phyloP scores from a whole-genome alignment of 2,329 filamentous ascomycete genomes.

The Venturia effusa region DNA sequence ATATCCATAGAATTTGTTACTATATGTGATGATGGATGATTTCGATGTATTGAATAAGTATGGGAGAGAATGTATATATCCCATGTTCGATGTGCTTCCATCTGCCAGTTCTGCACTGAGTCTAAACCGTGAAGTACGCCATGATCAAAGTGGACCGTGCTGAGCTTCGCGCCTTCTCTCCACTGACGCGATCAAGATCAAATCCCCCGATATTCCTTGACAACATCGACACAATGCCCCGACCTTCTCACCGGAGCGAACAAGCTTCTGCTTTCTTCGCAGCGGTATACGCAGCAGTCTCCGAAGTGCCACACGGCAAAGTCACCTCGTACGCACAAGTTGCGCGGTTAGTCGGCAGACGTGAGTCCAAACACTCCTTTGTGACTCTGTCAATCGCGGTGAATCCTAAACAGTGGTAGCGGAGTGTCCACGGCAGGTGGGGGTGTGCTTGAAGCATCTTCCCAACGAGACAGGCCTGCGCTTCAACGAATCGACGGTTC shows the following conservation, averaged over 20 bases:
- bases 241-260: slow-evolving; percentile 30
- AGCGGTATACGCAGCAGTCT: slow-evolving; percentile 72
- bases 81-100: background rate
- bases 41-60: too few species aligned
- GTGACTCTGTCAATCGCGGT: background rate
- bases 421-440: slow-evolving; percentile 57
- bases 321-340: slow-evolving; percentile 87
- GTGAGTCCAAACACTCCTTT: slow-evolving; percentile 35
- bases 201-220: background rate
- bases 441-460: slow-evolving; percentile 80
- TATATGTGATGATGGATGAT: background rate
- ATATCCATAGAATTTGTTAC: background rate
- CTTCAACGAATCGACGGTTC: slow-evolving; percentile 70
- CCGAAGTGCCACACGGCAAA: slow-evolving; percentile 71
- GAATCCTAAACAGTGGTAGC: slow-evolving; percentile 9
- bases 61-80: too few species aligned
- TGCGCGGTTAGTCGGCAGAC: slow-evolving; percentile 59
- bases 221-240: background rate
- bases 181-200: too few species aligned
- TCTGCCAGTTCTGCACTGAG: background rate
- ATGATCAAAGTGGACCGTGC: background rate
- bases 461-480: slow-evolving; percentile 34
- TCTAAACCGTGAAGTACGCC: background rate
- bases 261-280: slow-evolving; percentile 64
- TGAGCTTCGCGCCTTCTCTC: background rate